Conservation (phyloP, 371 early-diverging fungal genomes). For the Mycotypha africana region DNA sequence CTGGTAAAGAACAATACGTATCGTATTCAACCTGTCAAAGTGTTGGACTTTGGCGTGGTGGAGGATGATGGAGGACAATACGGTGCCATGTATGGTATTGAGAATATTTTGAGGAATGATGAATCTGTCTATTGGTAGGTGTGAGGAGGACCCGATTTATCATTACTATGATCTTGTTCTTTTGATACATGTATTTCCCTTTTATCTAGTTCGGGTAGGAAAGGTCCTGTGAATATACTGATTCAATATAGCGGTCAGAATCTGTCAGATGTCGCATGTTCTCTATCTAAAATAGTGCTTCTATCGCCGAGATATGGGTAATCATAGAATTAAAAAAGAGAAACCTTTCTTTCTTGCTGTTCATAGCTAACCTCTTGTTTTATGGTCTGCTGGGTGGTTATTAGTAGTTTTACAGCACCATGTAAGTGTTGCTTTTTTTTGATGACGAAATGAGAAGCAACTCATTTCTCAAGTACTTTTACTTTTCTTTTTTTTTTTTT, state of each 20-base stretch:
- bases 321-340: conserved; percentile 3
- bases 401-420: conserved; percentile 19
- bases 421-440: too few relatives aligned
- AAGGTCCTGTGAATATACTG: conserved; percentile 16
- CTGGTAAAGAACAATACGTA: background rate
- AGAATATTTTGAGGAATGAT: conserved; percentile 17
- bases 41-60: conserved; percentile 8
- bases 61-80: conserved; percentile 13
- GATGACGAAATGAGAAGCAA: too few relatives aligned
- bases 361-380: background rate
- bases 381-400: too few relatives aligned
- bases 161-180: too few relatives aligned
- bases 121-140: conserved; percentile 23
- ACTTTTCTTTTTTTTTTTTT: background rate
- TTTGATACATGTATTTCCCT: too few relatives aligned
- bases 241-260: conserved; percentile 15
- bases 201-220: conserved; percentile 16
- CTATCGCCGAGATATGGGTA: conserved; percentile 20
- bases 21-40: background rate
- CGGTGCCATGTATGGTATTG: conserved; percentile 16
- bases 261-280: conserved; percentile 11
- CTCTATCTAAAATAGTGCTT: conserved; percentile 12
- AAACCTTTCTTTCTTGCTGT: background rate
- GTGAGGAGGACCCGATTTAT: too few relatives aligned
- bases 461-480: background rate